phyloP scores from a whole-genome alignment of 2,329 filamentous ascomycete species.

The Calonectria pauciramosa region DNA sequence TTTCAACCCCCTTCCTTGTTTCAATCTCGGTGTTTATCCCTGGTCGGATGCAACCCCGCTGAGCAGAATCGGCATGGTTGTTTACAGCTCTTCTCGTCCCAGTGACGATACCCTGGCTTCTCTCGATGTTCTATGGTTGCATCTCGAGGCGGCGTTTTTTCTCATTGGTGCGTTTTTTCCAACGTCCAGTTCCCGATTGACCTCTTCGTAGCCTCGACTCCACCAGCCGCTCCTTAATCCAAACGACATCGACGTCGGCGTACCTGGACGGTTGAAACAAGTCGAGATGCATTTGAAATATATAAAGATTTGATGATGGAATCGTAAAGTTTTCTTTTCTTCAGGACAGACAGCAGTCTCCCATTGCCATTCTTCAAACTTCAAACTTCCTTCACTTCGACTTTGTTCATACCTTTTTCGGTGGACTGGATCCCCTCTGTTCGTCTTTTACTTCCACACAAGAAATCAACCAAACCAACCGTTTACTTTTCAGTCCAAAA shows the following conservation, averaged over 20 bases:
- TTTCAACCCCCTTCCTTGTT: slow-evolving; percentile 25
- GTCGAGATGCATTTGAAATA: background rate
- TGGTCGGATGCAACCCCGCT: background rate
- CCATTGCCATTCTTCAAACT: slow-evolving; percentile 2
- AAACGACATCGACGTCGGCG: background rate
- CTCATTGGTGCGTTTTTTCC: slow-evolving; percentile 17
- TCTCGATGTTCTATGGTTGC: background rate
- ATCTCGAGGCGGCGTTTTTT: background rate
- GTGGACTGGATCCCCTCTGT: slow-evolving; percentile 19
- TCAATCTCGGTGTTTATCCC: slow-evolving; percentile 22
- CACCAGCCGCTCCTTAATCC: slow-evolving; percentile 18
- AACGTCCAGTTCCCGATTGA: background rate
- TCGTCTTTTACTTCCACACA: slow-evolving; percentile 2
- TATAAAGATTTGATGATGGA: slow-evolving; percentile 8
- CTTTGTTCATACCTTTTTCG: background rate
- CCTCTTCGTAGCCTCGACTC: background rate
- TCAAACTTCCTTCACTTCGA: slow-evolving; percentile 8
- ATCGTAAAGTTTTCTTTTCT: background rate
- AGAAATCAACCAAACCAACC: background rate
- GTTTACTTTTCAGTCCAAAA: slow-evolving; percentile 32
- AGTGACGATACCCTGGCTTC: background rate
- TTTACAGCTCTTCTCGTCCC: background rate
- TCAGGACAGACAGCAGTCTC: slow-evolving; percentile 17
- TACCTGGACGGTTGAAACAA: slow-evolving; percentile 3
- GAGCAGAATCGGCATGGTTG: background rate